Evolutionary conservation across 2,329 filamentous ascomycete species (phyloP).

Genomic region (Venturia effusa): DNA sequence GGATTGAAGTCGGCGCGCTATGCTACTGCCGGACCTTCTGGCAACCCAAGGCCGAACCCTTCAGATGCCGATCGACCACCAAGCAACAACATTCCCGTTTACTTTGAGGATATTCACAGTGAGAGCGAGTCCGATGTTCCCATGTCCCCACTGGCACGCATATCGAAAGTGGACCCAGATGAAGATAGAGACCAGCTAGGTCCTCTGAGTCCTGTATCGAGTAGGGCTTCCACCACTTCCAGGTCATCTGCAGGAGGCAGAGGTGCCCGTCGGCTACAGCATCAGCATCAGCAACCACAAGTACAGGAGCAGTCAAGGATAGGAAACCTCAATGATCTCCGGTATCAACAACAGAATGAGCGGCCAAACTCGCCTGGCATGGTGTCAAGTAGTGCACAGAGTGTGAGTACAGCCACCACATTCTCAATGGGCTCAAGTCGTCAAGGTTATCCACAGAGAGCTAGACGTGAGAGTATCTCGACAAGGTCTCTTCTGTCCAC

Average conservation of each 20-base stretch:
- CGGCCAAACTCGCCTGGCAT: constrained; percentile 10
- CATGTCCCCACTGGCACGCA: not conserved
- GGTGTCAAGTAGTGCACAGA: constrained; percentile 16
- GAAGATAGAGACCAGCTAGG: constrained; percentile 52
- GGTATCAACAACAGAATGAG: constrained; percentile 2
- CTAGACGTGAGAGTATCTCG: constrained; percentile 28
- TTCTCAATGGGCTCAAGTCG: constrained; percentile 25
- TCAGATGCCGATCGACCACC: constrained; percentile 21
- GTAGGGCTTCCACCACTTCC: constrained; percentile 19
- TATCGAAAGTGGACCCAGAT: constrained; percentile 42
- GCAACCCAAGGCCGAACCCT: constrained; percentile 15
- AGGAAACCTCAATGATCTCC: not conserved
- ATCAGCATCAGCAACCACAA: not conserved
- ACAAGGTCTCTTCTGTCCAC: constrained; percentile 28
- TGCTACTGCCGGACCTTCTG: constrained; percentile 5
- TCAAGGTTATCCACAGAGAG: constrained; percentile 2
- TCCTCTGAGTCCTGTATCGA: constrained; percentile 56
- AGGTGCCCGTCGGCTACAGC: not conserved
- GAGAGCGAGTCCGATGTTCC: constrained; percentile 51
- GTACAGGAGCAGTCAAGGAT: not conserved
- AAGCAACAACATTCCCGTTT: constrained; percentile 22
- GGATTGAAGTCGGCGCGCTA: constrained; percentile 22
- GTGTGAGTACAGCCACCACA: constrained; percentile 23
- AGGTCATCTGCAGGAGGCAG: constrained; percentile 9
- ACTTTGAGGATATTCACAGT: constrained; percentile 51